Base-by-base conservation (phyloP, 2,329 filamentous ascomycete genomes). In the Exserohilum rostratum region DNA sequence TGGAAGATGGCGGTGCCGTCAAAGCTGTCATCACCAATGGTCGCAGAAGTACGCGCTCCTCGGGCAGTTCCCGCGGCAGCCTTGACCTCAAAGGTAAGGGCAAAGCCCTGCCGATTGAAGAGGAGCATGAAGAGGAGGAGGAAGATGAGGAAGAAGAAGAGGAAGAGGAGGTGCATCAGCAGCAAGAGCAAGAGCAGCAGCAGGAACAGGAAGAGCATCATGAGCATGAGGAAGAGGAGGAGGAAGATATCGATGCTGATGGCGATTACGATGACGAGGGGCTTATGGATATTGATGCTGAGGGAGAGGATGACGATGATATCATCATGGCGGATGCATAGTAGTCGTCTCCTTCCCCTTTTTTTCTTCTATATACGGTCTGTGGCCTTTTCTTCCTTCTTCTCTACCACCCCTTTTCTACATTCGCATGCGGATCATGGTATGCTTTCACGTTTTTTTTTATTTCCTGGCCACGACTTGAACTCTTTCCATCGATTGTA, bases 1-100 rank as follows among this genome's bases (percentile, higher is more conserved):
- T 61, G 2, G 67, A 65, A 29, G 70, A 73, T 15, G 66, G 70
- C 9, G 71, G 67, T 6, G 70, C 67, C 6, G 71, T 69, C 18
- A 72, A 70, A 42, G 53, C 65, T 2, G 48, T 62, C 2, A 25
- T 53, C 9, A 52, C 65, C 2, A 60, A 72, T 56, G 65, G 72
- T 9, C 53, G 67, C 43, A 47, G 72, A 50, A 66, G 67, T 30
- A 69, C 67, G 53, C 51, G 72, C 31, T 69, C 70, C 59, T 64
- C 65, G 6, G 72, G 64, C 17, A 69, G 70, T 55, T 66, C 66
- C 6, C 65, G 64, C 10, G 61, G 62, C 9, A 76, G 55, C 13
- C 68, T 60, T 48, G 66, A 51, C 34, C 49, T 53, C 20, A 71
- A 68, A 39, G 66, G 66, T 2, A 74, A 75, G 35, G 68, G 62